Conservation (phyloP, 176 grass and related monocot species). For the sorghum (Sorghum bicolor) region Sorghum_bicolor_NCBIv3 NC_012871.2:60020501-60021000, state of each 20-base stretch:
- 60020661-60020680: neutral
- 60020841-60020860: neutral
- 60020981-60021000: neutral
- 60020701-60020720: neutral
- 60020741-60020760: neutral
- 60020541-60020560: neutral
- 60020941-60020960: neutral
- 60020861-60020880: neutral
- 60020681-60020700: neutral
- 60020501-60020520: slow-evolving; percentile 6
- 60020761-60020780: neutral
- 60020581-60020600: neutral
- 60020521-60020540: neutral
- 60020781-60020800: neutral
- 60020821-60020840: neutral
- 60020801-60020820: neutral
- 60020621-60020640: neutral
- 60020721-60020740: neutral
- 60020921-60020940: neutral
- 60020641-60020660: slow-evolving; percentile 15
- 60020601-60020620: neutral
- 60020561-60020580: neutral
- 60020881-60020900: neutral
- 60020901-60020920: neutral
- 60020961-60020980: neutral